Evolutionary conservation across 208 protist species (phyloP), one percentile per base, ranked within the genome.

Genomic region (Trypanosoma theileri): DNA sequence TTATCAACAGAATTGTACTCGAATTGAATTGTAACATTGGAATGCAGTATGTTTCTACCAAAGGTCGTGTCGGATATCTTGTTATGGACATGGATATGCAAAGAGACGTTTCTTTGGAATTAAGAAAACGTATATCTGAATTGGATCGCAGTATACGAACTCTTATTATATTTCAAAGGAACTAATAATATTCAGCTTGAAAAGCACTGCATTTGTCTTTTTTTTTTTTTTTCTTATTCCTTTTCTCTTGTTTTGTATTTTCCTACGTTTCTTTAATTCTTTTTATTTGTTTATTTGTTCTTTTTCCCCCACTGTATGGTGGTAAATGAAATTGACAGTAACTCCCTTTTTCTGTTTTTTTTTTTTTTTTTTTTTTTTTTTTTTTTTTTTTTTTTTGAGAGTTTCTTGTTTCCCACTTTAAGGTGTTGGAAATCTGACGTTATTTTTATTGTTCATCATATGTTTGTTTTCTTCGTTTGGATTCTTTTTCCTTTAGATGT

Each of bases 1-100:
- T 85, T 31, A 96, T 97, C 65, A 97, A 96, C 65, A 83, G 81
- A 54, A 89, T 98, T 58, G 74, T 94, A 0, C 73, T 85, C 42
- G 89, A 97, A 26, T 73, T 96, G 50, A 80, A 77, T 35, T 92
- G 85, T 72, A 96, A 95, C 67, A 91, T 95, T 59, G 80, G 74
- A 28, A 60, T 85, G 60, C 94, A 98, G 76, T 83, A 87, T 59
- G 59, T 97, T 1, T 72, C 75, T 0, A 97, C 92, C 0, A 48
- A 69, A 40, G 83, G 89, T 26, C 54, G 76, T 4, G 84, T 97
- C 44, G 92, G 90, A 41, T 97, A 98, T 65, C 57, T 91, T 16
- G 77, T 93, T 16, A 89, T 90, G 80, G 84, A 86, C 40, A 63
- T 64, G 48, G 40, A 28, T 17, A 80, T 90, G 19, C 75, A 92